Evolutionary conservation across 805 yeast species (phyloP), one percentile per base, ranked within the genome.

Genomic region (Ogataea saltuana): DNA sequence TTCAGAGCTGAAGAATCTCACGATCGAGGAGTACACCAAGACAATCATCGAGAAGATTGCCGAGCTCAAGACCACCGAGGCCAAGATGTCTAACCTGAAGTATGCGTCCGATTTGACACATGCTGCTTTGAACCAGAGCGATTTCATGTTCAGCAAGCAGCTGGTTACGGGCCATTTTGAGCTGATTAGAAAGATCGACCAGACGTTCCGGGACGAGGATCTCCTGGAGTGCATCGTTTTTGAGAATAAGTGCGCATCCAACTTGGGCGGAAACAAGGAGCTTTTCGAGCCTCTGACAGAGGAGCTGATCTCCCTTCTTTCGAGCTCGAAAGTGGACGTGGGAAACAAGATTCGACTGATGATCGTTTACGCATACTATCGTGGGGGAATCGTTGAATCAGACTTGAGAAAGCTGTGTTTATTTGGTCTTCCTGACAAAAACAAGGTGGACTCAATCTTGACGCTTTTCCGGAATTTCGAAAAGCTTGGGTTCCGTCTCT

Each of bases 201-300:
- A 48, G 73, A 76, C 49, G 65, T 88, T 50, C 80, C 84, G 7
- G 16, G 49, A 54, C 3, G 60, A 55, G 37, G 43, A 46, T 21
- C 17, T 59, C 10, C 44, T 56, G 9, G 88, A 80, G 46, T 71
- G 86, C 15, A 88, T 96, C 1, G 93, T 87, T 50, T 74, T 89
- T 45, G 98, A 93, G 64, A 97, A 90, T 65, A 77, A 82, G 15
- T 73, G 89, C 50, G 78, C 85, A 4, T 86, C 88, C 3, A 81
- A 80, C 43, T 70, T 81, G 35, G 85, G 87, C 50, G 89, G 91
- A 3, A 74, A 74, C 20, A 76, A 76, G 51, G 74, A 75, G 33
- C 77, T 77, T 52, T 72, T 75, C 40, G 65, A 86, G 18, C 81
- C 85, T 23, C 51, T 63, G 2, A 63, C 69, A 2, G 85, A 80